Evolutionary conservation across 768 basidiomycete genomes (phyloP), one percentile per base, ranked within the genome.

Genomic region (Chalciporus chontae): DNA sequence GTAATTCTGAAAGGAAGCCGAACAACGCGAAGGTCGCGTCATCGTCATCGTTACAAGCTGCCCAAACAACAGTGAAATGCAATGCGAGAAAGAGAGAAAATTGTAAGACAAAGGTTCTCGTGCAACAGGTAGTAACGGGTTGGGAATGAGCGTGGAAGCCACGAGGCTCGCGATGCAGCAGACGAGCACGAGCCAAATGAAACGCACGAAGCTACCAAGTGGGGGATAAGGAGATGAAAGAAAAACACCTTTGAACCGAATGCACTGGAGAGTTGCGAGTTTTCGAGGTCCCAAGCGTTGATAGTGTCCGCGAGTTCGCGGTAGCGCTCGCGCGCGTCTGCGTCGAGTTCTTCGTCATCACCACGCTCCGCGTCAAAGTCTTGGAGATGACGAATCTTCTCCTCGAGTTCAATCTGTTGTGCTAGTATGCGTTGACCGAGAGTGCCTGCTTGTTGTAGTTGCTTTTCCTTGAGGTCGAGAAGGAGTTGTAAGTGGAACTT

Each of bases 371-470:
- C 77, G 46, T 84, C 85, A 14, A 80, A 64, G 31, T 87, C 86
- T 59, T 91, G 86, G 45, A 95, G 76, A 62, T 87, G 86, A 39
- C 81, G 76, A 52, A 97, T 90, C 45, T 90, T 81, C 63, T 87
- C 85, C 69, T 96, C 91, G 54, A 97, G 81, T 64, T 95, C 90
- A 72, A 90, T 85, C 70, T 92, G 92, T 74, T 98, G 95, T 17
- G 83, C 80, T 53, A 97, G 84, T 60, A 98, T 83, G 67, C 90
- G 87, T 71, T 96, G 93, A 45, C 95, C 94, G 64, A 98, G 83
- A 48, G 85, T 87, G 32, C 90, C 94, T 5, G 92, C 91, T 56
- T 91, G 87, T 55, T 91, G 85, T 29, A 97, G 85, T 68, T 97
- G 93, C 64, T 84, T 83, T 69, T 94, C 90, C 76, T 97, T 97